A percentile compares a stretch with the other conserved stretches of the same genome.
Evolutionary conservation across 2,329 filamentous ascomycete species (phyloP).

Genomic region (Clonostachys byssicola): DNA sequence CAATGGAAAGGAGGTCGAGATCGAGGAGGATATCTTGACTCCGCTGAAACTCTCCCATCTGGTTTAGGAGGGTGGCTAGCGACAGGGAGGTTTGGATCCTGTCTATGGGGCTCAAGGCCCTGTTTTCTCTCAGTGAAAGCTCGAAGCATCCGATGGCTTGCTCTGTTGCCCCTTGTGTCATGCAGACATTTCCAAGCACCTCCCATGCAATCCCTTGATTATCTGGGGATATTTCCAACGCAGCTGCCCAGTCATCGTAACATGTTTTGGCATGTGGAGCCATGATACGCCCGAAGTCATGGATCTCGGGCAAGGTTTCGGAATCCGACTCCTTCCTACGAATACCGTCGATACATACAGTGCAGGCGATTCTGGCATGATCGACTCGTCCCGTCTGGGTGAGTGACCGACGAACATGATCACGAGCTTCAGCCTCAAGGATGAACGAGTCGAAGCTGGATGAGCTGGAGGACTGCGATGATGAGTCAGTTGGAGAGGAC

Average conservation of each 20-base stretch:
- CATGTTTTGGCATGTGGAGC: constrained; percentile 17
- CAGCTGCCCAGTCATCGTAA: constrained; percentile 14
- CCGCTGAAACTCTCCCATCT: constrained; percentile 6
- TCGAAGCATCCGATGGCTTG: constrained; percentile 11
- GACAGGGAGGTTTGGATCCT: constrained; percentile 12
- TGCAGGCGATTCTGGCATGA: constrained; percentile 16
- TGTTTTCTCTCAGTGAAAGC: constrained; percentile 9
- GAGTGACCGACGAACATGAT: constrained; percentile 10
- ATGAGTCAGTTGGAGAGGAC: constrained; percentile 6
- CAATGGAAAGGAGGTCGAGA: constrained; percentile 13
- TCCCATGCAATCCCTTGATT: constrained; percentile 30
- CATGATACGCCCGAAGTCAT: constrained; percentile 15
- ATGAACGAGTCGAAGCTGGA: constrained; percentile 13
- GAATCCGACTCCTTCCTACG: constrained; percentile 9
- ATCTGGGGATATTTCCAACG: constrained; percentile 8
- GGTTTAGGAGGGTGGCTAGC: constrained; percentile 12
- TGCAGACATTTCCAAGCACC: constrained; percentile 21
- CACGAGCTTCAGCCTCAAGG: constrained; percentile 12
- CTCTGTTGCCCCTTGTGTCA: constrained; percentile 12
- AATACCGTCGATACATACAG: constrained; percentile 13
- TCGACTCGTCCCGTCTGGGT: constrained; percentile 9
- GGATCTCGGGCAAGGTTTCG: constrained; percentile 10
- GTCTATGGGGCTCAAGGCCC: constrained; percentile 8
- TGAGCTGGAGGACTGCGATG: constrained; percentile 7
- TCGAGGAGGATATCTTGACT: constrained; percentile 10